Evolutionary conservation across 2,329 filamentous ascomycete species (phyloP), one percentile per base, ranked within the genome.

Genomic region (Taxawa tesnikishii): DNA sequence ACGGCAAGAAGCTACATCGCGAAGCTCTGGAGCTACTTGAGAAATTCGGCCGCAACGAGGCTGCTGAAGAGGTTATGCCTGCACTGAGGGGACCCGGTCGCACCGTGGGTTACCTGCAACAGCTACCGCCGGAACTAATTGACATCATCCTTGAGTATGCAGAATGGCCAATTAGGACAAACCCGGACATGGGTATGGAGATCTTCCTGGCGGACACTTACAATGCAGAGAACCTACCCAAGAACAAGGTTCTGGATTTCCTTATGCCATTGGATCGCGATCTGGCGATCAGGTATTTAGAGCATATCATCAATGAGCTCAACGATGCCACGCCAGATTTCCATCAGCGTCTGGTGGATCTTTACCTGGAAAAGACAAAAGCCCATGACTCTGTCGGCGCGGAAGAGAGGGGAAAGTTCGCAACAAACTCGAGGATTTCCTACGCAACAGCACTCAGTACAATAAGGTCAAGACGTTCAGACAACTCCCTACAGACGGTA

Each of bases 121-220:
- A 78, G 43, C 62, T 98, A 5, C 79, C 87, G 0, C 79, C 88
- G 0, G 83, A 88, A 15, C 75, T 87, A 59, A 83, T 94, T 33
- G 85, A 94, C 45, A 68, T 96, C 15, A 84, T 96, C 12, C 67
- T 98, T 4, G 83, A 94, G 54, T 93, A 92, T 50, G 81, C 83
- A 0, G 78, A 80, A 43, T 98, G 90, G 90, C 83, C 85, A 0
- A 56, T 98, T 11, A 68, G 71, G 33, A 70, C 68, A 10, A 75
- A 83, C 39, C 74, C 84, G 0, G 68, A 75, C 2, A 60, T 83
- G 24, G 87, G 81, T 4, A 92, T 98, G 80, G 84, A 94, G 42
- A 71, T 98, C 1, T 98, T 98, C 55, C 60, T 90, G 0, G 83
- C 83, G 1, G 90, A 98, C 51, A 90, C 84, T 1, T 84, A 94